Evolutionary conservation across 2,329 filamentous ascomycete species (phyloP), one percentile per base, ranked within the genome.

Genomic region (Colletotrichum orbiculare): DNA sequence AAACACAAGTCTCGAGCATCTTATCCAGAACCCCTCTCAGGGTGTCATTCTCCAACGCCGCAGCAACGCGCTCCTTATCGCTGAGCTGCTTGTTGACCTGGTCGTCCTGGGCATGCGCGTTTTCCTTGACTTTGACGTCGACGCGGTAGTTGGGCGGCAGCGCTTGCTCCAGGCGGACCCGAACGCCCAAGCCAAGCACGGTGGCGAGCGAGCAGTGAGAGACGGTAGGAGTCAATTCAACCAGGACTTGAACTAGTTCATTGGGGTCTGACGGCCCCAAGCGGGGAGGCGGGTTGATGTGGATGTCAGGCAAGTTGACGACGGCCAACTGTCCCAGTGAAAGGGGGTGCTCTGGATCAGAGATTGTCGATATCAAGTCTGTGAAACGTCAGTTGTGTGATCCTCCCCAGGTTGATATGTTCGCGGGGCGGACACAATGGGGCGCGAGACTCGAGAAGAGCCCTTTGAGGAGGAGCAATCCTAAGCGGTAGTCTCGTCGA

Each of bases 201-300:
- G 96, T 99, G 38, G 96, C 96, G 45, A 99, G 87, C 54, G 93
- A 97, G 82, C 96, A 99, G 79, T 98, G 96, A 13, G 95, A 96
- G 74, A 98, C 96, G 34, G 96, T 99, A 9, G 96, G 96, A 10
- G 96, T 99, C 70, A 99, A 91, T 73, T 97, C 88, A 47, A 99
- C 93, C 3, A 90, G 86, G 41, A 98, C 93, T 43, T 83, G 90
- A 79, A 82, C 94, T 81, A 86, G 86, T 74, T 74, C 88, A 80
- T 82, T 79, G 13, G 82, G 78, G 60, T 81, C 79, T 35, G 80
- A 85, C 9, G 79, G 82, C 41, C 82, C 82, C 66, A 82, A 81
- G 41, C 85, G 86, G n/a, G 90, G 85, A 7, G 91, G 85, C 53
- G 89, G 87, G 48, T 82, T 83, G 70, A 99, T 93, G 72, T 88